Percentiles rank a stretch among this genome's conserved stretches.
Conservation (phyloP, 148 eudicot species). For the Rheum nobile region DNA sequence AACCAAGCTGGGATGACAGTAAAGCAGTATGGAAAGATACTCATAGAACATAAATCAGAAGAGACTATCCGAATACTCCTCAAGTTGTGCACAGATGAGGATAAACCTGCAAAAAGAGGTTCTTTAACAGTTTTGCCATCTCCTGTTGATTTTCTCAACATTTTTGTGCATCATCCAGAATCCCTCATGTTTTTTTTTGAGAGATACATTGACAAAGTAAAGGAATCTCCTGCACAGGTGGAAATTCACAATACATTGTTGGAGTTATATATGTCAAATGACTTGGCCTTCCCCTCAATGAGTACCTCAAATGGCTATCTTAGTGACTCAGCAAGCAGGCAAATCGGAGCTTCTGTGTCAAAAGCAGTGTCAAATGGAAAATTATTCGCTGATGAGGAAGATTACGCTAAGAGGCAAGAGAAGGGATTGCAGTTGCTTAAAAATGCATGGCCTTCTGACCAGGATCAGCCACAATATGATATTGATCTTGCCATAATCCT, state of each 20-base stretch:
- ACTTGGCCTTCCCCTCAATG: constrained; percentile 74
- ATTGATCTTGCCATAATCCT: constrained; percentile 87
- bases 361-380: no score
- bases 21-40: constrained; percentile 87
- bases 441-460: constrained; percentile 80
- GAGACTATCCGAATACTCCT: constrained; percentile 79
- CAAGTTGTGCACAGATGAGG: constrained; percentile 93
- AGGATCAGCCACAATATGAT: constrained; percentile 81
- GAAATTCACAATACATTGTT: constrained; percentile 87
- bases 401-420: constrained; percentile 42
- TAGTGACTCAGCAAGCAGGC: constrained; percentile 17
- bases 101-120: constrained; percentile 42
- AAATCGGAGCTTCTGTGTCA: constrained; percentile 17
- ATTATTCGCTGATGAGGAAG: constrained; percentile 31
- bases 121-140: constrained; percentile 55
- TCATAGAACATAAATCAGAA: constrained; percentile 80
- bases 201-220: constrained; percentile 73
- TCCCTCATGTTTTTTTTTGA: constrained; percentile 90
- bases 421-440: constrained; percentile 78
- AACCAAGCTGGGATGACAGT: constrained; percentile 94
- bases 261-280: constrained; percentile 81
- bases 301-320: constrained; percentile 25
- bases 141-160: no score
- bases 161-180: constrained; percentile 78
- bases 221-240: constrained; percentile 91